Evolutionary conservation across 1,284 basidiomycete species (phyloP).

Genomic region (Fereydounia khargensis): DNA sequence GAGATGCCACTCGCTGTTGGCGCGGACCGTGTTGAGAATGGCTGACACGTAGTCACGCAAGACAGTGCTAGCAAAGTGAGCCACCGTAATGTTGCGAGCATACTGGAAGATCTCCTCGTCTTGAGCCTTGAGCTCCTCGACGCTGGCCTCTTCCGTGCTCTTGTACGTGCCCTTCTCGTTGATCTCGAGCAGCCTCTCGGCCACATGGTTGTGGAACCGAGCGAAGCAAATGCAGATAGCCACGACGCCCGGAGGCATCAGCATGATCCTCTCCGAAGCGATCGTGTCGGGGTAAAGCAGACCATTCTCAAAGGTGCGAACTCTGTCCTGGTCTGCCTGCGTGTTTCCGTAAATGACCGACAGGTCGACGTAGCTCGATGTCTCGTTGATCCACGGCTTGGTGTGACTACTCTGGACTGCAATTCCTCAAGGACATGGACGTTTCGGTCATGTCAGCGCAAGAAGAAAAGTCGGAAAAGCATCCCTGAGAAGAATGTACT

Average conservation of each 20-base stretch:
- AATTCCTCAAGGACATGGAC: no score
- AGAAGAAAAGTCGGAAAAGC: background rate
- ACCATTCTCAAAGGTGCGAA: slow-evolving; percentile 63
- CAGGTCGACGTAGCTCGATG: slow-evolving; percentile 74
- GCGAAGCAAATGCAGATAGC: slow-evolving; percentile 69
- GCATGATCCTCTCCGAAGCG: slow-evolving; percentile 67
- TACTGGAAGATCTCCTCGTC: slow-evolving; percentile 60
- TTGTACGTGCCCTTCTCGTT: slow-evolving; percentile 14
- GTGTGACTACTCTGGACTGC: slow-evolving; percentile 11
- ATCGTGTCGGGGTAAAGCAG: slow-evolving; percentile 70
- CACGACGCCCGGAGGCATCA: slow-evolving; percentile 71
- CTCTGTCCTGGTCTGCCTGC: slow-evolving; percentile 61
- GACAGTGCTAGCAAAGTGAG: slow-evolving; percentile 15
- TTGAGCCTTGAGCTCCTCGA: slow-evolving; percentile 3
- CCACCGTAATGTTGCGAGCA: slow-evolving; percentile 19
- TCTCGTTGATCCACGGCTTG: slow-evolving; percentile 63
- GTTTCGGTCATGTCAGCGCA: no score
- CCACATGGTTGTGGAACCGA: slow-evolving; percentile 70
- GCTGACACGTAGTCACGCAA: slow-evolving; percentile 21
- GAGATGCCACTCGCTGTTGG: slow-evolving; percentile 11
- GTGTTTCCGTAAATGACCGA: slow-evolving; percentile 71
- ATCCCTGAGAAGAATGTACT: no score
- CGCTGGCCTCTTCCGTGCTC: background rate
- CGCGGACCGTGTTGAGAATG: slow-evolving; percentile 21
- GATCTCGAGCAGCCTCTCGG: slow-evolving; percentile 65